Evolutionary conservation across 345 rosid species (phyloP).

Genomic region (Ceriops tagal): DNA sequence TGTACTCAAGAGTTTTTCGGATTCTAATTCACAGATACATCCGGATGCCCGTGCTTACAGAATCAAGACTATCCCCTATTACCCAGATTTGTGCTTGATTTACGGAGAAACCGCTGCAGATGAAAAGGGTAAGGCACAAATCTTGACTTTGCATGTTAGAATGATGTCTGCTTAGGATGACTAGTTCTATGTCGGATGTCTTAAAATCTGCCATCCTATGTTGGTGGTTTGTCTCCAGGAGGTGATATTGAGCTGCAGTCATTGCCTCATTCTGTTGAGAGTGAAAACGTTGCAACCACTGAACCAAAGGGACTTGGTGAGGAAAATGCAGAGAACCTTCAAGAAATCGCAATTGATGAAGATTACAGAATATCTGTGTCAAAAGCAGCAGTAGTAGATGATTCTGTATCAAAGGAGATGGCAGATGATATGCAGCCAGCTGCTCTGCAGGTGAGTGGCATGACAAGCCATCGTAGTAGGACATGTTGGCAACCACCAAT

Average conservation of each 20-base stretch:
- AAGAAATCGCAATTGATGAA: conserved; percentile 32
- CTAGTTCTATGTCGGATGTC: background rate
- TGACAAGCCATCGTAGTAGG: conserved; percentile 40
- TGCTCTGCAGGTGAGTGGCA: conserved; percentile 9
- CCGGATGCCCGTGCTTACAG: conserved; percentile 62
- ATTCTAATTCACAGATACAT: conserved; percentile 37
- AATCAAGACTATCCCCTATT: conserved; percentile 63
- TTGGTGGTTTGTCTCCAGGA: conserved; percentile 18
- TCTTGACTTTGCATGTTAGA: background rate
- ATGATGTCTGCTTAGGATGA: too few species aligned
- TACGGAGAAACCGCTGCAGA: conserved; percentile 44
- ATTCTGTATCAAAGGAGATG: conserved; percentile 27
- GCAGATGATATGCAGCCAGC: conserved; percentile 27
- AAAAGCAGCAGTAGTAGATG: conserved; percentile 3
- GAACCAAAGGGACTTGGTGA: conserved; percentile 17
- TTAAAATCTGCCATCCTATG: background rate
- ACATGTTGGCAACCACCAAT: conserved; percentile 85
- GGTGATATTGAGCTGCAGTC: conserved; percentile 25
- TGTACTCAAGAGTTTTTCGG: conserved; percentile 16
- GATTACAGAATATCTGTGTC: conserved; percentile 17
- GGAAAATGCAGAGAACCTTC: conserved; percentile 17
- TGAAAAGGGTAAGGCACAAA: conserved; percentile 41
- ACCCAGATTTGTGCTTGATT: conserved; percentile 58
- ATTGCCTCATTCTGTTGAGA: conserved; percentile 22
- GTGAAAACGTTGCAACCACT: conserved; percentile 8